These are phyloP conservation scores for Exophiala dermatitidis DNA, from an alignment of 2,329 filamentous ascomycete genomes.

Conservation along the genomic window DNA sequence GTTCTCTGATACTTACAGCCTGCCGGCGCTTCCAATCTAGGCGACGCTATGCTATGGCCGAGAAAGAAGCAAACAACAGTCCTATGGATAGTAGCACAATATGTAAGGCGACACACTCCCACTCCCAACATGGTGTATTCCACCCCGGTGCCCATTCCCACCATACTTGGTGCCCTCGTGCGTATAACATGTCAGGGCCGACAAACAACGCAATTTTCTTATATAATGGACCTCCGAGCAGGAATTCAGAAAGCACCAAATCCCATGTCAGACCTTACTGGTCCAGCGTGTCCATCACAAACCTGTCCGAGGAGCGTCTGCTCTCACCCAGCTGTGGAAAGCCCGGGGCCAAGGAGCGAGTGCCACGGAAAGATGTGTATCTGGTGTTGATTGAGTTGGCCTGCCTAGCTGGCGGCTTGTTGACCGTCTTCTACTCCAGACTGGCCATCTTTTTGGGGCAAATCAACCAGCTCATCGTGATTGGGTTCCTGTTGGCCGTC, in stretches of 20 bases:
- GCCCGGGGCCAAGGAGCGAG: background rate
- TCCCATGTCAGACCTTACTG: background rate
- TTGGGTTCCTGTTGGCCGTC: slow-evolving; percentile 16
- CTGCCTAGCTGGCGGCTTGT: slow-evolving; percentile 1
- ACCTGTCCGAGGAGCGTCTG: background rate
- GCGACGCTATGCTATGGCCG: too few species aligned
- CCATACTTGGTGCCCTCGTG: background rate
- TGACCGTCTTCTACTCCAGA: slow-evolving; percentile 8
- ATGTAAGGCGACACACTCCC: too few species aligned
- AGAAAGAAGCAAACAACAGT: too few species aligned
- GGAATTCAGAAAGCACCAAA: background rate
- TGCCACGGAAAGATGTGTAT: background rate
- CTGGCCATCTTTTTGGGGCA: slow-evolving; percentile 13
- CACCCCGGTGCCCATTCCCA: background rate
- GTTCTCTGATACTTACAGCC: too few species aligned
- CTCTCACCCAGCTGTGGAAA: background rate
- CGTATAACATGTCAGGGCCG: background rate
- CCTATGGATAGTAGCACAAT: too few species aligned
- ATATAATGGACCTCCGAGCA: background rate
- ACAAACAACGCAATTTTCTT: background rate
- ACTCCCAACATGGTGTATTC: background rate
- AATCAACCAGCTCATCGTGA: slow-evolving; percentile 15
- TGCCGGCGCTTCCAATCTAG: too few species aligned
- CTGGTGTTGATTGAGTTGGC: background rate
- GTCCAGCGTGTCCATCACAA: background rate